Base-by-base conservation (phyloP, 306 rosid species). In the Styphnolobium japonicum region DNA sequence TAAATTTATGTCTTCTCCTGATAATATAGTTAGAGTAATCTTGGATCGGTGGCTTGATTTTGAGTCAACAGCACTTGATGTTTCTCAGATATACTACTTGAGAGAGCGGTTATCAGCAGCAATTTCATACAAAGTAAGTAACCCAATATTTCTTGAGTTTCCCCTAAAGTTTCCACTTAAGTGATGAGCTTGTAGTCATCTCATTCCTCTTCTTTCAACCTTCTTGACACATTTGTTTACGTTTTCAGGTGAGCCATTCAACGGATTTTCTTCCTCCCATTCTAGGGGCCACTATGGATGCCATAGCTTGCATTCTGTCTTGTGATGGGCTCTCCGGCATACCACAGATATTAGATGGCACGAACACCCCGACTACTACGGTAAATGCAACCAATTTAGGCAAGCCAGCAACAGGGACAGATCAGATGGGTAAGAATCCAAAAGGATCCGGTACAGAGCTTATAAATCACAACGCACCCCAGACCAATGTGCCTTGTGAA, bases 81-180 rank as follows among this genome's bases (percentile, higher is more conserved):
- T 95, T 85, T 95, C 99, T 80, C 97, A 93, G 85, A 62, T 95
- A 34, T 93, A 95, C 82, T 90, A 95, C 88, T 81, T 93, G 92
- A 92, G 96, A 81, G 98, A 95, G 88, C 87, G 98, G 57, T 79
- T 95, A 73, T 82, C 97, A 16, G 86, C 90, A 3, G 96, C 97
- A 51, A 66, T 91, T 71, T 76, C 93, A 83, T 85, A 81, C 87
- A 90, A 85, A 78, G 99, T 95, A 90, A 73, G 82, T 48, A n/a
- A 45, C 67, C 74, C 31, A 2, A 11, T 40, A 40, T 25, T 66
- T 37, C 7, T n/a, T 12, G n/a, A 39, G 36, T 66, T 23, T 65
- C 55, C 23, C 12, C 37, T 15, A 36, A 34, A 52, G 53, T 83
- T 85, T 51, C 33, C 40, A 53, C 36, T 49, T 21, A 10, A 37